Base-by-base conservation (phyloP, 805 yeast species). In the Schizosaccharomyces lindneri region DNA sequence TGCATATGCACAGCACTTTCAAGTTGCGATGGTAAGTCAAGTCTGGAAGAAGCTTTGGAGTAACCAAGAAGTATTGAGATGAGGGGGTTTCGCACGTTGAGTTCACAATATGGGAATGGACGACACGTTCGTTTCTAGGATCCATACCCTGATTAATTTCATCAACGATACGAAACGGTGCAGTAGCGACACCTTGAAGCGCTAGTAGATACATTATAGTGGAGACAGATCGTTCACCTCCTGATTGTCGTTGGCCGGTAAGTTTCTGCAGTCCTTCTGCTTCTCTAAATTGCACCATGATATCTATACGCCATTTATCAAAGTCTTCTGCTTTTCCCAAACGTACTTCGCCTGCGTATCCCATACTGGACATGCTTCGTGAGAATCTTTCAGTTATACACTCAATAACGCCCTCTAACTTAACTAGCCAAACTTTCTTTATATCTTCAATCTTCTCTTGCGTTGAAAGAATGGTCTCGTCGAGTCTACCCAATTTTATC, bases 61-160 rank as follows among this genome's bases (percentile, higher is more conserved):
- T 93, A 51, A 93, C 86, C 68, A 93, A 75, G 68, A 93, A 88
- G 69, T 88, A 90, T 68, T 93, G 98, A 2, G 94, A 81, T 0
- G 79, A 70, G 64, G 76, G 66, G 64, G 78, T 75, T 3, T 73
- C 72, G 68, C 95, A 86, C 0, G 97, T 90, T 59, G 84, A 82
- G 62, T 84, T 81, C 0, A 90, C 95, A 77, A 93, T 82, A 64
- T 86, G 80, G 64, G 80, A 79, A 69, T 90, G 96, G 2, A 93
- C 89, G 73, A 80, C 76, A 64, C 89, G 79, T 71, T 93, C 98
- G 68, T 93, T 93, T 64, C 80, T 80, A 13, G 94, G 85, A 73
- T 93, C 99, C 97, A 93, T 89, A 66, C 98, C 99, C 73, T 93
- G 99, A 70, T 93, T 93, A 64, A 93, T 94, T 74, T 93, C 99